Percentiles rank a stretch among this genome's conserved stretches.
Conservation (phyloP, 2,329 filamentous ascomycete species). For the Bretziella fagacearum region DNA sequence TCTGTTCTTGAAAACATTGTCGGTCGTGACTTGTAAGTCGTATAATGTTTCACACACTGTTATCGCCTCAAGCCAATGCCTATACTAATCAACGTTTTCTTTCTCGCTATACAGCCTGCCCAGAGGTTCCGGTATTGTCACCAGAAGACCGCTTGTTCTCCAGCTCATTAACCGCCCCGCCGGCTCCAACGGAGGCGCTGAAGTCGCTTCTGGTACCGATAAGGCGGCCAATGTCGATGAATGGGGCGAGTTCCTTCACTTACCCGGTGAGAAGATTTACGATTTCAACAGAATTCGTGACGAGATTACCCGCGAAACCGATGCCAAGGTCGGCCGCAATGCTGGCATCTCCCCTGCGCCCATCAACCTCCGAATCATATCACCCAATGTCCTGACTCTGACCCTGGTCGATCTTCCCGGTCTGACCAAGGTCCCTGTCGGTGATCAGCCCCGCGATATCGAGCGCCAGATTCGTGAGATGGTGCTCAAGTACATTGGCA, state of each 20-base stretch:
- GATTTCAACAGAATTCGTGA: conserved; percentile 98
- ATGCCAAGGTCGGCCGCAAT: conserved; percentile 90
- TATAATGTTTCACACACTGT: not conserved
- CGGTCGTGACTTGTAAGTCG: conserved; percentile 88
- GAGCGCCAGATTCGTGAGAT: conserved; percentile 94
- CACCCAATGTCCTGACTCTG: conserved; percentile 89
- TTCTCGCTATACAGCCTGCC: conserved; percentile 49
- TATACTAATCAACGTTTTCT: conserved; percentile 18
- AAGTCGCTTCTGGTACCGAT: conserved; percentile 52
- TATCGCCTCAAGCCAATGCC: not conserved
- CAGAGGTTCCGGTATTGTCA: conserved; percentile 94
- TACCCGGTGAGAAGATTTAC: conserved; percentile 91
- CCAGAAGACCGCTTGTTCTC: conserved; percentile 83
- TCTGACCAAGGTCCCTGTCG: conserved; percentile 89
- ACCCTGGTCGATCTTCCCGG: conserved; percentile 94
- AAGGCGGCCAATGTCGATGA: conserved; percentile 84
- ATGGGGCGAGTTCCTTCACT: conserved; percentile 97
- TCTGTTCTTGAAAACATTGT: conserved; percentile 98
- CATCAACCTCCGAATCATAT: conserved; percentile 97
- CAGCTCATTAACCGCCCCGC: conserved; percentile 88
- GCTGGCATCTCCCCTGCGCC: conserved; percentile 89
- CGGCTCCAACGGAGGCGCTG: conserved; percentile 52
- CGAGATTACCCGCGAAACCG: conserved; percentile 91
- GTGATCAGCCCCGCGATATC: conserved; percentile 91
- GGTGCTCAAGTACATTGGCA: conserved; percentile 97